These are phyloP conservation scores for Symmetrospora coprosmae DNA, from an alignment of 768 basidiomycete genomes.

Conservation along the genomic window DNA sequence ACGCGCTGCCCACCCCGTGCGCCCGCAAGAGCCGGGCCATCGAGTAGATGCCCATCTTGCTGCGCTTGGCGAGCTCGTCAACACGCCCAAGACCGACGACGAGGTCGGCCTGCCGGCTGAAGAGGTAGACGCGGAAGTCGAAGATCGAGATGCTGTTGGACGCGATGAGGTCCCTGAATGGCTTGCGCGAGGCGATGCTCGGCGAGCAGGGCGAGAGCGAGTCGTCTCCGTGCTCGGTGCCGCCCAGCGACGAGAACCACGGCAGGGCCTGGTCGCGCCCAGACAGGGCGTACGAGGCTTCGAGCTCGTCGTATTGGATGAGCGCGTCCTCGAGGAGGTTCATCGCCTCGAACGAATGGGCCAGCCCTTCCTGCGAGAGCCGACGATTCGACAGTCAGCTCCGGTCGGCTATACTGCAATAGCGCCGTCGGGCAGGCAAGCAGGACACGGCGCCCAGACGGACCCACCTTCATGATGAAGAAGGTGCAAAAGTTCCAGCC, in stretches of 20 bases:
- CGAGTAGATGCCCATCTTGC: conserved; percentile 56
- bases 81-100: conserved; percentile 56
- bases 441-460: neutral
- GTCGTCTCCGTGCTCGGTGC: conserved; percentile 57
- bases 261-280: conserved; percentile 66
- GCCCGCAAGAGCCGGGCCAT: conserved; percentile 64
- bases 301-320: conserved; percentile 78
- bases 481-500: conserved; percentile 99
- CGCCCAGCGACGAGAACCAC: conserved; percentile 81
- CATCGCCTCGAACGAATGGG: conserved; percentile 79
- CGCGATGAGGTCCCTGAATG: conserved; percentile 76
- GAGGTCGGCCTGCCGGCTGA: conserved; percentile 67
- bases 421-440: neutral
- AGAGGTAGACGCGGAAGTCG: conserved; percentile 80
- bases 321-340: conserved; percentile 78
- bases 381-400: conserved; percentile 25
- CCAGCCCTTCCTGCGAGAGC: conserved; percentile 66
- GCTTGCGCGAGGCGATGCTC: conserved; percentile 60
- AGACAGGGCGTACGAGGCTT: conserved; percentile 53
- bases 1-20: conserved; percentile 47
- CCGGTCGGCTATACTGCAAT: no score
- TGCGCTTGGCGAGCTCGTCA: conserved; percentile 57
- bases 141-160: conserved; percentile 83
- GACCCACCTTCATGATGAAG: conserved; percentile 73
- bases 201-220: conserved; percentile 64